Evolutionary conservation across 73 alveolate species (phyloP).

Genomic region (Stentor roeselii): DNA sequence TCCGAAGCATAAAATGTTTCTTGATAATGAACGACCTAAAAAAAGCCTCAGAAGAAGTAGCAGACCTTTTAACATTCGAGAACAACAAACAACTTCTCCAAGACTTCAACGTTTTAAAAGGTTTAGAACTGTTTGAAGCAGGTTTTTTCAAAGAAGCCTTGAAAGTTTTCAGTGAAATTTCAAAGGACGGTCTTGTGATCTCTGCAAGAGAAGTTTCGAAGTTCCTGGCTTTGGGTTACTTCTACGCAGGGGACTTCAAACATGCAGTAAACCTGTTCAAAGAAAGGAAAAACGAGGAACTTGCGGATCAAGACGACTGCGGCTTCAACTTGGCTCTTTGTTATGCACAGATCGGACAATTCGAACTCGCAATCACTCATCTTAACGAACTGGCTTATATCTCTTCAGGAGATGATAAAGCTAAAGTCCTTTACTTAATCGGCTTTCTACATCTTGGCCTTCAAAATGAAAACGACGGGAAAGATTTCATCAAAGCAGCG

Average conservation of each 20-base stretch:
- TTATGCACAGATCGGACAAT: not conserved
- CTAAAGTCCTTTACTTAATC: not conserved
- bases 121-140: not conserved
- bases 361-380: not conserved
- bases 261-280: conserved; percentile 29
- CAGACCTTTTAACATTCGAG: conserved; percentile 1
- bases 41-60: conserved; percentile 32
- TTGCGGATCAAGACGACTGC: conserved; percentile 19
- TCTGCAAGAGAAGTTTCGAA: conserved; percentile 24
- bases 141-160: not conserved
- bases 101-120: not conserved
- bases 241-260: conserved; percentile 45
- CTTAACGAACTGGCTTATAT: not conserved
- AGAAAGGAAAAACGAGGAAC: conserved; percentile 16
- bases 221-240: conserved; percentile 35
- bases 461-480: not conserved
- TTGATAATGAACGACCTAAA: conserved; percentile 29
- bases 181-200: conserved; percentile 9
- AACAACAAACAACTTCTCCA: not conserved
- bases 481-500: not conserved
- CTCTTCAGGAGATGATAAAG: not conserved
- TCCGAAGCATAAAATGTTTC: conserved; percentile 36
- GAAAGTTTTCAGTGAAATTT: not conserved
- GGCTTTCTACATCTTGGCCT: not conserved
- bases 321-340: not conserved